Percentiles rank a stretch among this genome's conserved stretches.
Evolutionary conservation across 306 rosid species (phyloP).

Genomic region (Prunus mira): DNA sequence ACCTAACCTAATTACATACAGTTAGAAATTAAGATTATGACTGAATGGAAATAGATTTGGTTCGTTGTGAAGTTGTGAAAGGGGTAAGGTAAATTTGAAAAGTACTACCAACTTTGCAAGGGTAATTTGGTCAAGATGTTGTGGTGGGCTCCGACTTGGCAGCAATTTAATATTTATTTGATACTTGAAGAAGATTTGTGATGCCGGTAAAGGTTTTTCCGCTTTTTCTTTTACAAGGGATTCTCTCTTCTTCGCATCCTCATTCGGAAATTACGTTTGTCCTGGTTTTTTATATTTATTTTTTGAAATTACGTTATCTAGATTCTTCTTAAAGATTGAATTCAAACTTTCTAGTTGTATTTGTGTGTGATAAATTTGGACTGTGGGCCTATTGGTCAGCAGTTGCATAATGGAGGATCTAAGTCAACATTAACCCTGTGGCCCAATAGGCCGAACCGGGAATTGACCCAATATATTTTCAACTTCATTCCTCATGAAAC

Average conservation of each 20-base stretch:
- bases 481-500: no score
- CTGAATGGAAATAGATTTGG: no score
- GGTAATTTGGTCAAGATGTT: not conserved
- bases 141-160: not conserved
- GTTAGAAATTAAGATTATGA: no score
- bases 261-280: conserved; percentile 3
- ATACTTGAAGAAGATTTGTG: not conserved
- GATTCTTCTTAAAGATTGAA: not conserved
- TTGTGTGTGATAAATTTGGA: not conserved
- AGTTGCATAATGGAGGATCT: no score
- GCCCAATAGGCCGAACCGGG: not conserved
- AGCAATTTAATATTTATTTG: no score
- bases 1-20: no score
- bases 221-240: conserved; percentile 11
- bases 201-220: not conserved
- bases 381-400: not conserved
- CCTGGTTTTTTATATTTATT: not conserved
- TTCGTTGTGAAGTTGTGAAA: no score
- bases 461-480: no score
- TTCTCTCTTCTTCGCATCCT: not conserved
- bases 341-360: no score
- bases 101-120: not conserved
- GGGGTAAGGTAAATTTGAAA: no score
- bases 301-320: not conserved
- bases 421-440: rapidly evolving